Evolutionary conservation across 2,329 filamentous ascomycete genomes (phyloP).

Genomic region (Cryphonectria radicalis): DNA sequence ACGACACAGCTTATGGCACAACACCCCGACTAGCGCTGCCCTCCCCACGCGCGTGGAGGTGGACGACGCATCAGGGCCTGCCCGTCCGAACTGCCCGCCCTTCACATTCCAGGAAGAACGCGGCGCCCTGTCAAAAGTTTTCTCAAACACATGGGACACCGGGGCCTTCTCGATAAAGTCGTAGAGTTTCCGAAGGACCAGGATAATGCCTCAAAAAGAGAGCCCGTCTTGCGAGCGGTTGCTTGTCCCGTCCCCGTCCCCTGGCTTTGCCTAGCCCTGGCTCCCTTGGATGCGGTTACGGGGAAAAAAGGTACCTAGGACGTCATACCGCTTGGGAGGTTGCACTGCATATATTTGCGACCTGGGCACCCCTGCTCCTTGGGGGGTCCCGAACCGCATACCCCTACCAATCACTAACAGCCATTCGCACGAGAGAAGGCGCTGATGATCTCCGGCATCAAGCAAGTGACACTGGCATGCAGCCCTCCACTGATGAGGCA

Average conservation of each 20-base stretch:
- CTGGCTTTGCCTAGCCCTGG: not conserved
- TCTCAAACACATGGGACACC: not conserved
- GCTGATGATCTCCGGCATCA: not conserved
- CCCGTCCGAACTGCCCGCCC: not conserved
- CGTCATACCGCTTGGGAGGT: slow-evolving; percentile 15
- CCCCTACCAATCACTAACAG: not conserved
- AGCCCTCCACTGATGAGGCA: slow-evolving; percentile 3
- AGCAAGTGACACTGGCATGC: not conserved
- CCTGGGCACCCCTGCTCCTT: slow-evolving; percentile 3
- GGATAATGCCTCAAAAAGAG: not conserved
- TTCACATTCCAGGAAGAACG: not conserved
- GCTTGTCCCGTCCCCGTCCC: slow-evolving; percentile 1
- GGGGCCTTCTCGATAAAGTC: not conserved
- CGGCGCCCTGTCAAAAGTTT: not conserved
- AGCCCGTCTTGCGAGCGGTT: not conserved
- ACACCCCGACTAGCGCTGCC: slow-evolving; percentile 10
- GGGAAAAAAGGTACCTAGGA: not conserved
- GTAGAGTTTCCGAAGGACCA: not conserved
- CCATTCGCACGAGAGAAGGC: not conserved
- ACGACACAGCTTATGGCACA: slow-evolving; percentile 6
- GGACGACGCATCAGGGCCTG: not conserved
- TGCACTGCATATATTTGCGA: slow-evolving; percentile 3
- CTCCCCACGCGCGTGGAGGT: not conserved
- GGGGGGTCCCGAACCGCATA: not conserved
- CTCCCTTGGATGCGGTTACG: not conserved